These are phyloP conservation scores for Arthrobotrys megalospora DNA, from an alignment of 2,329 filamentous ascomycete genomes.

Conservation along the genomic window DNA sequence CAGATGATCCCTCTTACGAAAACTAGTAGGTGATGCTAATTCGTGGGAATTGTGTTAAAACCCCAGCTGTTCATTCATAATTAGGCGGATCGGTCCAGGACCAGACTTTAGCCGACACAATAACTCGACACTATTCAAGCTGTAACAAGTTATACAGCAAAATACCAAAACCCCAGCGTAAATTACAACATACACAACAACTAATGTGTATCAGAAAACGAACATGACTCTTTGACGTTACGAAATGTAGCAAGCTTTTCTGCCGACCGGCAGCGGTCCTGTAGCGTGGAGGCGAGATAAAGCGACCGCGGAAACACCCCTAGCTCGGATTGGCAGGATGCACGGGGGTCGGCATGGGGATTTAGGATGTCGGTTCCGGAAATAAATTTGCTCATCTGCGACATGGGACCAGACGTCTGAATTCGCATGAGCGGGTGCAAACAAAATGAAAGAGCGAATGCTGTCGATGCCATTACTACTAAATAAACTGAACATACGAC, in stretches of 20 bases:
- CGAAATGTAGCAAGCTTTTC: constrained; percentile 39
- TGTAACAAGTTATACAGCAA: constrained; percentile 29
- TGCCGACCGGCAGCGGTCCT: constrained; percentile 36
- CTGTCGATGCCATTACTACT: constrained; percentile 24
- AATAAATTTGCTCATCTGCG: constrained; percentile 58
- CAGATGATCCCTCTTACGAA: constrained; percentile 38
- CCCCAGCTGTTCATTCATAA: constrained; percentile 25
- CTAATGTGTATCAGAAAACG: constrained; percentile 48
- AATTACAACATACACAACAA: constrained; percentile 61
- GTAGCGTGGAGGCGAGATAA: constrained; percentile 34
- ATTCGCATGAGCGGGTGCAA: constrained; percentile 24
- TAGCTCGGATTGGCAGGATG: constrained; percentile 36
- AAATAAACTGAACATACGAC: constrained; percentile 16
- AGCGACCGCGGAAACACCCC: constrained; percentile 30
- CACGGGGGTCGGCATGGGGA: constrained; percentile 53
- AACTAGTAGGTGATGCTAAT: constrained; percentile 32
- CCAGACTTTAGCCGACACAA: constrained; percentile 51
- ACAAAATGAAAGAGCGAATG: constrained; percentile 19
- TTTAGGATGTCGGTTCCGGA: constrained; percentile 59
- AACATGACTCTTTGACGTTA: constrained; percentile 35
- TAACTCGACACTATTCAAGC: constrained; percentile 25
- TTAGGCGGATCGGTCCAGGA: constrained; percentile 39
- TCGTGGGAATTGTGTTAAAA: constrained; percentile 56
- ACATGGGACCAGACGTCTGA: constrained; percentile 37
- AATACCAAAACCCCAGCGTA: constrained; percentile 26